A percentile compares a stretch with the other conserved stretches of the same genome.
Conservation (phyloP, 2,329 filamentous ascomycete genomes). For the Byssoonygena ceratinophila region DNA sequence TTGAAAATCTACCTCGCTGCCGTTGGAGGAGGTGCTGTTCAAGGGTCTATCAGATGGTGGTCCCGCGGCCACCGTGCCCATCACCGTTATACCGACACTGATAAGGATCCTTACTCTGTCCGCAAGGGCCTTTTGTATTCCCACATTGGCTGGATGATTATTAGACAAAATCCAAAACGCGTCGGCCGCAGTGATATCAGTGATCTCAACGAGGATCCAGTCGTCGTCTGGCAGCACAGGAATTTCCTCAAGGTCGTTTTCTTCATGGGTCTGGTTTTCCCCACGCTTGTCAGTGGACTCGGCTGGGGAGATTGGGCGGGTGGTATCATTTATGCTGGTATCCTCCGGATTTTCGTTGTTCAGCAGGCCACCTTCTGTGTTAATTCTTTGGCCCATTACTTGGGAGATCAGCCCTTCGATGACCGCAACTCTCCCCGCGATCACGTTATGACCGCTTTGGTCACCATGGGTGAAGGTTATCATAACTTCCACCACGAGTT, state of each 20-base stretch:
- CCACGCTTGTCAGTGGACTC: conserved; percentile 63
- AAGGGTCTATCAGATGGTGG: conserved; percentile 86
- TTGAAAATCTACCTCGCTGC: conserved; percentile 74
- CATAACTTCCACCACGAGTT: conserved; percentile 97
- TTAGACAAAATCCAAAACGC: conserved; percentile 86
- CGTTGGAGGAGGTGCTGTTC: conserved; percentile 69
- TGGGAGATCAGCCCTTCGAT: conserved; percentile 84
- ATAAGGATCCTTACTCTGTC: conserved; percentile 84
- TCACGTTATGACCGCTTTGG: conserved; percentile 73
- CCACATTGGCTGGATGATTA: conserved; percentile 81
- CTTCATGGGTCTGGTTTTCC: conserved; percentile 66
- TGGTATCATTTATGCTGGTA: conserved; percentile 74
- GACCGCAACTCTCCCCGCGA: conserved; percentile 86
- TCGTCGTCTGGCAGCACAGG: conserved; percentile 80
- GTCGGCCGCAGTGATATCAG: conserved; percentile 81
- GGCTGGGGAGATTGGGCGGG: conserved; percentile 72
- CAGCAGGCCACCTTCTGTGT: conserved; percentile 90
- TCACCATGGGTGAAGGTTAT: conserved; percentile 80
- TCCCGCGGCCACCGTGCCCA: conserved; percentile 75
- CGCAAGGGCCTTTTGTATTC: conserved; percentile 78
- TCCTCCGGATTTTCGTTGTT: conserved; percentile 78
- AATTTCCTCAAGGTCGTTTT: conserved; percentile 74
- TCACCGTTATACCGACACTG: conserved; percentile 84
- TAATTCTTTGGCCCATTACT: conserved; percentile 83
- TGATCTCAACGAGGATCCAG: conserved; percentile 73